Percentiles rank a stretch among this genome's conserved stretches.
Evolutionary conservation across 2,329 filamentous ascomycete species (phyloP).

Genomic region (Lachnum nothofagi): DNA sequence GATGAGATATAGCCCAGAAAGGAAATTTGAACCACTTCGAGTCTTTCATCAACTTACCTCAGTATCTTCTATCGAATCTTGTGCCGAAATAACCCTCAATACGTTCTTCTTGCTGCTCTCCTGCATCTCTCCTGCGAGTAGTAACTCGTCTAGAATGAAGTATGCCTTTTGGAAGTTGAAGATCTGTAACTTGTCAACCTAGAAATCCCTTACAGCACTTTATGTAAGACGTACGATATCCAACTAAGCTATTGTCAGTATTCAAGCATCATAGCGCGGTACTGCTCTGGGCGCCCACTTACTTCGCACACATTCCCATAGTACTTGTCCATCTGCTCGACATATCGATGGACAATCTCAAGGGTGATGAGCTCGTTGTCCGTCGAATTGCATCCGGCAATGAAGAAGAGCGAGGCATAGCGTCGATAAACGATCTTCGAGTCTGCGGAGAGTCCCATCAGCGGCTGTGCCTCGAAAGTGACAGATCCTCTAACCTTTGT

Average conservation of each 20-base stretch:
- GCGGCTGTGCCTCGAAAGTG: neutral
- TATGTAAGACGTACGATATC: constrained; percentile 26
- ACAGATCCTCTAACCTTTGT: constrained; percentile 66
- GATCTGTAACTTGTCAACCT: constrained; percentile 46
- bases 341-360: constrained; percentile 97
- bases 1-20: neutral
- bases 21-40: neutral
- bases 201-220: neutral
- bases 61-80: constrained; percentile 97
- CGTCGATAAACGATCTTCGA: constrained; percentile 98
- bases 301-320: constrained; percentile 99
- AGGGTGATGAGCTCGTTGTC: constrained; percentile 98
- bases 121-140: constrained; percentile 93
- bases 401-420: constrained; percentile 98
- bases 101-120: constrained; percentile 99
- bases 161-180: constrained; percentile 99
- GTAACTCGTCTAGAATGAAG: constrained; percentile 94
- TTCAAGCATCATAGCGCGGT: neutral
- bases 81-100: constrained; percentile 88
- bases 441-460: constrained; percentile 50
- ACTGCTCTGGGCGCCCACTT: constrained; percentile 1
- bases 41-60: constrained; percentile 61
- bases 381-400: constrained; percentile 91
- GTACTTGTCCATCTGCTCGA: constrained; percentile 99
- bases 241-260: constrained; percentile 19